phyloP scores from a whole-genome alignment of 495 filamentous ascomycete species.

The Penicillium dipodomyicola region DNA sequence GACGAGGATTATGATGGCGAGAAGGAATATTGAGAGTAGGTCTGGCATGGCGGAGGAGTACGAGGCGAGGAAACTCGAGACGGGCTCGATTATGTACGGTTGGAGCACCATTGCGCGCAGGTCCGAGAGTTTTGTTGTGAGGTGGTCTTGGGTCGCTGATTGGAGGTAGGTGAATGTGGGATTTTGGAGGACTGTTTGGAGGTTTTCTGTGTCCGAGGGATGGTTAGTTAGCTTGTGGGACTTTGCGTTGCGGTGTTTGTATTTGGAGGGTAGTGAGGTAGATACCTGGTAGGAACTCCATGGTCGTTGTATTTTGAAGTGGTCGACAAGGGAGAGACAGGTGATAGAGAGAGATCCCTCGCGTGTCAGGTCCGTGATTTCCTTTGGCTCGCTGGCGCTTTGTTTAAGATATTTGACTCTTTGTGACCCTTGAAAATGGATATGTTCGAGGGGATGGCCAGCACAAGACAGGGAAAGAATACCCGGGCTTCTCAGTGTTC shows the following conservation, averaged over 20 bases:
- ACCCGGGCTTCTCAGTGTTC: background rate
- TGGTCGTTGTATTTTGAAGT: conserved; percentile 3
- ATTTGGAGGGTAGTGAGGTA: background rate
- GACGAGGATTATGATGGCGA: conserved; percentile 56
- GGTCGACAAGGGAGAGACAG: background rate
- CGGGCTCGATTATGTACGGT: conserved; percentile 42
- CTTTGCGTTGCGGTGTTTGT: background rate
- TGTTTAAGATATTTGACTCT: background rate
- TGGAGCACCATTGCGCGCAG: conserved; percentile 40
- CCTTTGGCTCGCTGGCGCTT: background rate
- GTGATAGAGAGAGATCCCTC: background rate
- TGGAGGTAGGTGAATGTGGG: conserved; percentile 22
- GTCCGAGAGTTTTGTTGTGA: conserved; percentile 32
- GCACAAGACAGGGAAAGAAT: background rate
- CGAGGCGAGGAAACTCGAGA: conserved; percentile 49
- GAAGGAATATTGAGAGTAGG: conserved; percentile 56
- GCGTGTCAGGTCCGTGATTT: background rate
- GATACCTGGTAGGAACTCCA: conserved; percentile 30
- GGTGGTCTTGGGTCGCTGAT: conserved; percentile 19
- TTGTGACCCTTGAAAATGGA: background rate
- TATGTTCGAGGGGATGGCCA: background rate
- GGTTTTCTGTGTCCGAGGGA: conserved; percentile 15
- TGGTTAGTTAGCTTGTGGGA: conserved; percentile 3
- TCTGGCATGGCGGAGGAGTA: conserved; percentile 53
- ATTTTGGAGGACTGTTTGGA: conserved; percentile 32